Base-by-base conservation (phyloP, 2,329 filamentous ascomycete species). In the Septoria linicola region DNA sequence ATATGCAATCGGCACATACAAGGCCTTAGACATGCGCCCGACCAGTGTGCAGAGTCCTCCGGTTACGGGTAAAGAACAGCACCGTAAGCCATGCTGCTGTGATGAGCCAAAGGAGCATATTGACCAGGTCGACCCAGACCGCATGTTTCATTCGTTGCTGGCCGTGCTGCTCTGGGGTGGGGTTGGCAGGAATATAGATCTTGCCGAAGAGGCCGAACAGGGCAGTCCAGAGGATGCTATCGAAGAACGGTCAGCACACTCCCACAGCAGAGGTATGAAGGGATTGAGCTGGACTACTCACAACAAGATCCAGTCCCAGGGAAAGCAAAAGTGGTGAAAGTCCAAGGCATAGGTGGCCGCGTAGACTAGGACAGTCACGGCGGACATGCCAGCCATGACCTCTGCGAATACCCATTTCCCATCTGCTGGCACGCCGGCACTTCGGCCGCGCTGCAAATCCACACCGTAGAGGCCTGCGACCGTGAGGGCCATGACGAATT, bases 131-230 rank as follows among this genome's bases (percentile, higher is more conserved):
- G 39, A 95, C 77, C 87, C 88, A 95, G 13, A 93, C 88, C 4
- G 89, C 88, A 65, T 85, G 83, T 73, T 90, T 89, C 89, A 96
- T 95, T 50, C 88, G 80, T 59, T 76, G 73, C 51, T 92, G 78
- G 42, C 79, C 83, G 34, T 63, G 62, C 41, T 70, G 67, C 65
- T 88, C 78, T 4, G 66, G 65, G 8, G 63, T 67, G 0, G 84
- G 68, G 52, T 89, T 69, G 63, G 84, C 83, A 47, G 80, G 70
- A 66, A 95, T 87, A 75, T 85, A 96, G 77, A 92, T 82, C 62
- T 79, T 83, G 47, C 84, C 90, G 67, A 96, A 96, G 54, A 93
- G 74, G 14, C 89, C 90, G 68, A 95, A 95, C 4, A 93, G 76
- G 1, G 83, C 81, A 53, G 89, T 82, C 85, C 88, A 95, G 23